A percentile compares a stretch with the other conserved stretches of the same genome.
Evolutionary conservation across 2,329 filamentous ascomycete species (phyloP).

Genomic region (Leptosphaerulina australis): DNA sequence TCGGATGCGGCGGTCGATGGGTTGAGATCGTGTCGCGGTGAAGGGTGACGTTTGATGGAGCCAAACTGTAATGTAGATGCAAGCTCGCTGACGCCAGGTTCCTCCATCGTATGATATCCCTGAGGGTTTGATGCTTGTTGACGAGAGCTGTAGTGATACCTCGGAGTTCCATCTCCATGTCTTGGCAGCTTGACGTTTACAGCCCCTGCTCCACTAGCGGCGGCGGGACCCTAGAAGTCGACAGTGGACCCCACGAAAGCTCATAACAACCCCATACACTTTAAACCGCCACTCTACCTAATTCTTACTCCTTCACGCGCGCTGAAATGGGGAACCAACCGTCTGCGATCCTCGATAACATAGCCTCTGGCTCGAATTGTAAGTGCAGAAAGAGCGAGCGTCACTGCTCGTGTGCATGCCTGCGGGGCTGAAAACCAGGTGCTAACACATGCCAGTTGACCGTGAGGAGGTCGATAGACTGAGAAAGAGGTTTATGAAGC

Average conservation of each 20-base stretch:
- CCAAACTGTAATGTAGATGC: slow-evolving; percentile 82
- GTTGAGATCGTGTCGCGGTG: slow-evolving; percentile 75
- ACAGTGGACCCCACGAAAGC: slow-evolving; percentile 30
- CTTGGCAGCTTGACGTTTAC: slow-evolving; percentile 37
- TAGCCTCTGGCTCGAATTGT: slow-evolving; percentile 98
- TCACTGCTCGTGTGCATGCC: slow-evolving; percentile 29
- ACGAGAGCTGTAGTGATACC: slow-evolving; percentile 3
- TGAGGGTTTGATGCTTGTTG: neutral
- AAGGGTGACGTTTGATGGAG: slow-evolving; percentile 75
- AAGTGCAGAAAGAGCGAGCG: slow-evolving; percentile 44
- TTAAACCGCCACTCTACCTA: slow-evolving; percentile 16
- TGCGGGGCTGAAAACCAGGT: slow-evolving; percentile 38
- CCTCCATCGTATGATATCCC: neutral
- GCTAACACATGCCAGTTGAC: slow-evolving; percentile 70
- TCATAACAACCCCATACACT: slow-evolving; percentile 23
- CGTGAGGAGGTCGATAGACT: slow-evolving; percentile 95
- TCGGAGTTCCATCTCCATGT: slow-evolving; percentile 17
- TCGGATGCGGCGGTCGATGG: slow-evolving; percentile 75
- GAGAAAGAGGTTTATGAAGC: slow-evolving; percentile 97
- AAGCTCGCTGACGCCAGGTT: slow-evolving; percentile 57
- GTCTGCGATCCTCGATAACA: slow-evolving; percentile 83
- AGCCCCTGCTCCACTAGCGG: slow-evolving; percentile 22
- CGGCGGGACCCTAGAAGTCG: slow-evolving; percentile 27
- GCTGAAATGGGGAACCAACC: slow-evolving; percentile 61
- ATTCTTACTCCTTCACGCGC: slow-evolving; percentile 21